Conservation (phyloP, 192 early-diverging fungal species). For the Entomortierella parvispora region DNA sequence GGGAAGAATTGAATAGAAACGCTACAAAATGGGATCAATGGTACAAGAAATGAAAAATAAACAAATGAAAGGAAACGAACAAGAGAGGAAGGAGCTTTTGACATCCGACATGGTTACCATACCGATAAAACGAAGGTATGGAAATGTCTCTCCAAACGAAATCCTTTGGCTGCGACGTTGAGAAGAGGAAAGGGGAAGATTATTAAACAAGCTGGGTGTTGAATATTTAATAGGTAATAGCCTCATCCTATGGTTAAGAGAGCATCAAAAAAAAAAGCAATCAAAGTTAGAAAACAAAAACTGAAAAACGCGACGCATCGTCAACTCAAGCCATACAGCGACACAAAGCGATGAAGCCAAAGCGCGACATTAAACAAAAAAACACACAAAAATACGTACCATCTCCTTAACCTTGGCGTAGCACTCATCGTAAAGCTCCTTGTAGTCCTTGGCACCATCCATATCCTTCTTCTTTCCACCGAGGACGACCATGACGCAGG, state of each 20-base stretch:
- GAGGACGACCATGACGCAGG: constrained; percentile 88
- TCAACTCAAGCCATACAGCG: neutral
- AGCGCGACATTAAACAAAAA: neutral
- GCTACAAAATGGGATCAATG: too few species aligned
- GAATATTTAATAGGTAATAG: constrained; percentile 20
- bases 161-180: too few species aligned
- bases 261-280: neutral
- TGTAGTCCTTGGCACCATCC: constrained; percentile 82
- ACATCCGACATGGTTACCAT: too few species aligned
- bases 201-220: too few species aligned
- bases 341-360: neutral
- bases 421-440: constrained; percentile 88
- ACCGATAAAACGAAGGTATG: too few species aligned
- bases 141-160: too few species aligned
- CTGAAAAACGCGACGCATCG: too few species aligned
- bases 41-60: too few species aligned
- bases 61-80: too few species aligned
- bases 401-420: constrained; percentile 80
- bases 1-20: too few species aligned
- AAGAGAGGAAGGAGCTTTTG: too few species aligned
- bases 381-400: constrained; percentile 49
- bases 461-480: constrained; percentile 78
- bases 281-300: neutral
- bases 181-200: too few species aligned
- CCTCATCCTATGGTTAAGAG: constrained; percentile 24